These are phyloP conservation scores for Penicillium fimorum DNA, from an alignment of 495 filamentous ascomycete species.

Conservation along the genomic window DNA sequence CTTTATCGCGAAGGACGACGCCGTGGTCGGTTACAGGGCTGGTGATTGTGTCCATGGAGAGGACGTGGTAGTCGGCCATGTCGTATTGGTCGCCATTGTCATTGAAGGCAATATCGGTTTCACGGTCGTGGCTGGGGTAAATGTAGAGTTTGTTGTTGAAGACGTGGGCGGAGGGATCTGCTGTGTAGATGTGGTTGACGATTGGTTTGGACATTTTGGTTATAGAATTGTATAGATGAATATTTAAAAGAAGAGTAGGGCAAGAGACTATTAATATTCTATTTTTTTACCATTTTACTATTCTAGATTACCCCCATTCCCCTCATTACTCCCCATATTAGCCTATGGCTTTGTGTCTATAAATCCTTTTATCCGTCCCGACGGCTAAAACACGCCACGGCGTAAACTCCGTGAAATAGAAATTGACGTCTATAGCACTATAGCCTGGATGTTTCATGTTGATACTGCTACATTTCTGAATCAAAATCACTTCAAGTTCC, in stretches of 20 bases:
- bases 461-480: not conserved
- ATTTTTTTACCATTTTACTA: not conserved
- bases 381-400: constrained; percentile 14
- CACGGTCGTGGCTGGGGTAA: constrained; percentile 48
- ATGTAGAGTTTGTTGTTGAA: constrained; percentile 51
- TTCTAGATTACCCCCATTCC: not conserved
- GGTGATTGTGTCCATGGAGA: constrained; percentile 41
- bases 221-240: not conserved
- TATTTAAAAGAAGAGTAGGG: not conserved
- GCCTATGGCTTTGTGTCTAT: not conserved
- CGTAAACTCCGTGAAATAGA: too few relatives aligned
- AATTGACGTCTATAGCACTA: too few relatives aligned
- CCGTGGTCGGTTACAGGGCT: constrained; percentile 45
- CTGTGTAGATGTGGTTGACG: constrained; percentile 66
- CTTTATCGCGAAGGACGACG: constrained; percentile 35
- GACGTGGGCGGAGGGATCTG: constrained; percentile 51
- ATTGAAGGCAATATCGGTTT: constrained; percentile 56
- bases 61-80: constrained; percentile 60
- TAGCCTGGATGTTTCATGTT: not conserved
- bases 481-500: constrained; percentile 2
- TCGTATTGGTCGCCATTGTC: constrained; percentile 83
- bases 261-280: not conserved
- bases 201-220: constrained; percentile 40
- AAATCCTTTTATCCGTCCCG: not conserved
- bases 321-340: not conserved